Evolutionary conservation across 1,284 basidiomycete species (phyloP).

Genomic region (Microbotryum scabiosae): DNA sequence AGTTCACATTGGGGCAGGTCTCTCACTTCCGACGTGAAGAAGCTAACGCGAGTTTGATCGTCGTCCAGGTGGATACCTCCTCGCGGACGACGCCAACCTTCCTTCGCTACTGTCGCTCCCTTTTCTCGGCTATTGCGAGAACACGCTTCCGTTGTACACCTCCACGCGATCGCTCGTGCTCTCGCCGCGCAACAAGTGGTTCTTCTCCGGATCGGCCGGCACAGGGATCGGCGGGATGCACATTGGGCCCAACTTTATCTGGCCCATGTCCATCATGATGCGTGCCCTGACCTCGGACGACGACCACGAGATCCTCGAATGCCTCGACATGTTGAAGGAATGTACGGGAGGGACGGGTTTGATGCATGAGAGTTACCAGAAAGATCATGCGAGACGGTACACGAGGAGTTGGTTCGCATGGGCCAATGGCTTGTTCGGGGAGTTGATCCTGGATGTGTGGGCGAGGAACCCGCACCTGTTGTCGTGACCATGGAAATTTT

Average conservation of each 20-base stretch:
- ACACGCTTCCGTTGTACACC: constrained; percentile 26
- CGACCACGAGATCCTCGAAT: constrained; percentile 26
- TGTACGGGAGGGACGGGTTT: constrained; percentile 33
- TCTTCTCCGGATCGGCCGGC: constrained; percentile 25
- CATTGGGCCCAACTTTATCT: constrained; percentile 31
- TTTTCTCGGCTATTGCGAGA: constrained; percentile 30
- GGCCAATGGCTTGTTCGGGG: constrained; percentile 34
- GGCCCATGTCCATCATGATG: constrained; percentile 34
- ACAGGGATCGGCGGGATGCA: constrained; percentile 33
- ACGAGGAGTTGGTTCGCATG: constrained; percentile 33
- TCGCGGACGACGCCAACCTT: constrained; percentile 36
- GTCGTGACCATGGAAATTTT: neutral
- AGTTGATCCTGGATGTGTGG: constrained; percentile 29
- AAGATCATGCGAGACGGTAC: constrained; percentile 31
- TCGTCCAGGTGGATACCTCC: constrained; percentile 14
- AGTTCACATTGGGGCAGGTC: neutral
- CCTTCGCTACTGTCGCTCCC: constrained; percentile 34
- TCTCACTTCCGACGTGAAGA: neutral
- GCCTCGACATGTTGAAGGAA: constrained; percentile 27
- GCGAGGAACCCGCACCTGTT: constrained; percentile 27
- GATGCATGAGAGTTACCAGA: constrained; percentile 35
- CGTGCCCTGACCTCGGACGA: constrained; percentile 33
- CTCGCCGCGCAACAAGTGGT: constrained; percentile 32
- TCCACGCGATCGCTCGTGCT: constrained; percentile 31
- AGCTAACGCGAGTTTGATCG: neutral